Base-by-base conservation (phyloP, 2,329 filamentous ascomycete species). In the Thermomyces lanuginosus region DNA sequence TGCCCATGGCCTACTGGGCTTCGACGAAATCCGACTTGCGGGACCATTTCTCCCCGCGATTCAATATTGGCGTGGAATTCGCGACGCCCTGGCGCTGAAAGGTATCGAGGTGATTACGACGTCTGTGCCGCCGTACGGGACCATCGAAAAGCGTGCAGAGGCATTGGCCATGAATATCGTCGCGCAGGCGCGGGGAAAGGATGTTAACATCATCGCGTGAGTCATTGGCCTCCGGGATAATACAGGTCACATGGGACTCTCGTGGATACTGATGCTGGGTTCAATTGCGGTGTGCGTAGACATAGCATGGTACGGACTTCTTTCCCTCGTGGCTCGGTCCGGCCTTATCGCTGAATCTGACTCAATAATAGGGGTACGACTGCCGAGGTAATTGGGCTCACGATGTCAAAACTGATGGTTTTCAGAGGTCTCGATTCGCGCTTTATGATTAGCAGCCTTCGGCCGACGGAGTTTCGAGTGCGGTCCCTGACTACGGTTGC, bases 401-500 rank as follows among this genome's bases (percentile, higher is more conserved):
- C n/a, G 5, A 2, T 2, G 18, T 16, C 8, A 28, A 3, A 19
- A 22, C 13, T 14, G 27, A 18, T 38, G 29, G 38, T 32, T 4
- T 10, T 17, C 39, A 71, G 70, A 28, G 70, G 70, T 6, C 61
- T 75, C 26, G 70, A 75, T 43, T 61, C 70, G 16, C 58, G 70
- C 31, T 72, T 72, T 38, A 72, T 75, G 66, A 69, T 75, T 38
- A 71, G 64, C 32, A 58, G 53, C 21, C 49, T 74, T 12, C 58
- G 60, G 26, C 68, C 67, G 6, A 53, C 55, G 3, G 68, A 73
- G 26, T 80, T 92, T 37, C 81, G 80, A 45, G 78, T 92, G 32
- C 62, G 83, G 19, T 73, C 69, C 0, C 46, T 75, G 37, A 74
- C 70, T 1, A 74, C 70, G 0, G 63, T 75, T 31, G 68, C 69